Base-by-base conservation (phyloP, 1,284 basidiomycete species). In the Tylopilus microsporus region DNA sequence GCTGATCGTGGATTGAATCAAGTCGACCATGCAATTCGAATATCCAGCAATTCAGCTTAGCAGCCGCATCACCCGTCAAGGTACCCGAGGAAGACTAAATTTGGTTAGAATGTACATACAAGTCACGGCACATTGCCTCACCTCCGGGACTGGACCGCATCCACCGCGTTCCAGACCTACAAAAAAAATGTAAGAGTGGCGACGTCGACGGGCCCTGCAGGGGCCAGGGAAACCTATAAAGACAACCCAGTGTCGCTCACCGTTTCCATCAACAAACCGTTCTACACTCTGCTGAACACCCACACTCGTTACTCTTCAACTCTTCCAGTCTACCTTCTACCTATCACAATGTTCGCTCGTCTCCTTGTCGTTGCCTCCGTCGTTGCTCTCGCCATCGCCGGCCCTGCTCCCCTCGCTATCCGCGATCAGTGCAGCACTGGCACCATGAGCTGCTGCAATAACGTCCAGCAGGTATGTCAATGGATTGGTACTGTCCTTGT, bases 281-380 rank as follows among this genome's bases (percentile, higher is more conserved):
- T 37, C 21, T 51, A 42, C 36, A 16, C 32, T 59, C 53, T 19
- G 49, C 49, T 55, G 36, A 32, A 39, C 34, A 48, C 5, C 49
- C 39, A 59, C 64, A 62, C 30, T 65, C 65, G n/a, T 60, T 65
- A 48, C 49, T 18, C 18, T 42, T 6, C 18, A 53, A 16, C 34
- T n/a, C 19, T 37, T 30, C 18, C 36, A 30, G 2, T 41, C 8
- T 45, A 51, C 52, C 50, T 30, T 52, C 48, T 45, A 50, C 5
- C 13, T 11, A 60, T 56, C 56, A 45, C 18, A 39, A 66, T 67
- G 65, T 67, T 67, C 41, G 53, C 64, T 56, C 62, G 64, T 67
- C 39, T 67, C 21, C 62, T 66, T n/a, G 66, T 59, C 12, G 47
- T 66, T 57, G 66, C 59, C 34, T 56, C 66, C 9, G 54, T 66